Conservation (phyloP, 2,329 filamentous ascomycete genomes). For the Exophiala sideris region DNA sequence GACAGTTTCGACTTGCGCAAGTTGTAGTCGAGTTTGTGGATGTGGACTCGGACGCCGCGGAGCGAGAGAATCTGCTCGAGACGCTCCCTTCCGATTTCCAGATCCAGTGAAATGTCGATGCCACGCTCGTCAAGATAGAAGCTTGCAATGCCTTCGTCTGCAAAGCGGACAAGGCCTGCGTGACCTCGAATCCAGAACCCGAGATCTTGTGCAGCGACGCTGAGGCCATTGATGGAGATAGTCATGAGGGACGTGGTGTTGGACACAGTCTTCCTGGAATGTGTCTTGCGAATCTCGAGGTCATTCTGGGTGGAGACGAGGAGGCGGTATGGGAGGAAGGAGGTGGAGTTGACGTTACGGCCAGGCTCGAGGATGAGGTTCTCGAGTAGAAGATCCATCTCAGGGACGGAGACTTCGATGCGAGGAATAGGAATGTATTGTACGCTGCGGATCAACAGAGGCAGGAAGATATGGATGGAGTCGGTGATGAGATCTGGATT, state of each 20-base stretch:
- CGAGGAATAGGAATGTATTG: slow-evolving; percentile 89
- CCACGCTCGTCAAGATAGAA: slow-evolving; percentile 83
- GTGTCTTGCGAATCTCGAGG: slow-evolving; percentile 76
- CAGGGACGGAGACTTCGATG: slow-evolving; percentile 79
- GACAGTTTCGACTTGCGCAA: slow-evolving; percentile 72
- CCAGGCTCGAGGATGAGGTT: slow-evolving; percentile 90
- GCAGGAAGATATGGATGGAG: slow-evolving; percentile 74
- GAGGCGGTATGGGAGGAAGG: slow-evolving; percentile 82
- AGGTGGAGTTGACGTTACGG: slow-evolving; percentile 75
- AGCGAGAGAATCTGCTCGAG: slow-evolving; percentile 80
- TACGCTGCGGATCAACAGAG: slow-evolving; percentile 69
- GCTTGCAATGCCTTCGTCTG: slow-evolving; percentile 79
- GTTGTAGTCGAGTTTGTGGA: slow-evolving; percentile 82
- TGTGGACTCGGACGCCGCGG: slow-evolving; percentile 69
- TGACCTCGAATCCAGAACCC: slow-evolving; percentile 87
- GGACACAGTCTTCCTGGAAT: slow-evolving; percentile 62
- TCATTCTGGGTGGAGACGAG: slow-evolving; percentile 82
- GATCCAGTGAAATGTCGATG: slow-evolving; percentile 78
- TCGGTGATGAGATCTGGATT: slow-evolving; percentile 74
- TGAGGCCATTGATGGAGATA: slow-evolving; percentile 77
- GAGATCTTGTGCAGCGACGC: slow-evolving; percentile 77
- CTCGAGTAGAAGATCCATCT: slow-evolving; percentile 80
- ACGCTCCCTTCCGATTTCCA: slow-evolving; percentile 74
- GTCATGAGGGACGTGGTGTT: slow-evolving; percentile 69
- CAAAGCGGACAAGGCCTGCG: slow-evolving; percentile 68